Percentiles rank a stretch among this genome's conserved stretches.
These are phyloP conservation scores for Euphrasia arctica DNA, from an alignment of 305 asterid genomes.

Conservation along the genomic window DNA sequence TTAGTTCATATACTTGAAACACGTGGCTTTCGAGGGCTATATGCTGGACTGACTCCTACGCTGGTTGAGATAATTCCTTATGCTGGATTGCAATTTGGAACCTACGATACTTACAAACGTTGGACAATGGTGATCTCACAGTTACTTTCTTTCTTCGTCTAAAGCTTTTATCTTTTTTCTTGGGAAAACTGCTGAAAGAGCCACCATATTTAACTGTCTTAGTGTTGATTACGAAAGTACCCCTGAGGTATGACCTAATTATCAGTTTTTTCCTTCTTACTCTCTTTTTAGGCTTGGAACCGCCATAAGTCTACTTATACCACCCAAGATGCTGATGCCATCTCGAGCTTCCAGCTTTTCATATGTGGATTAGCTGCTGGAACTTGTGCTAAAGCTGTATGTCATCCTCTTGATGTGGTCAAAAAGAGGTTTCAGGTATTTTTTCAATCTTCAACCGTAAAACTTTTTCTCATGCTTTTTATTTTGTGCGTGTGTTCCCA, in stretches of 20 bases:
- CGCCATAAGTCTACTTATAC: constrained; percentile 35
- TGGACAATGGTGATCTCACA: constrained; percentile 60
- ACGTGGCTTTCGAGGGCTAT: constrained; percentile 78
- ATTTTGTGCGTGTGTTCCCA: too few species aligned
- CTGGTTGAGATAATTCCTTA: constrained; percentile 82
- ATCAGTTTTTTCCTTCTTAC: neutral
- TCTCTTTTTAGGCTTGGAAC: constrained; percentile 63
- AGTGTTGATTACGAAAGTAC: too few species aligned
- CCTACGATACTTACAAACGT: constrained; percentile 91
- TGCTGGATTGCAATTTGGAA: constrained; percentile 93
- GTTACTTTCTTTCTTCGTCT: constrained; percentile 8
- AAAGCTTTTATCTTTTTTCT: neutral
- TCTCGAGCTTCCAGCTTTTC: constrained; percentile 83
- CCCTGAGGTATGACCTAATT: too few species aligned
- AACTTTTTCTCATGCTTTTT: neutral
- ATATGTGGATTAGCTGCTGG: constrained; percentile 88
- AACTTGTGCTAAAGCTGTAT: constrained; percentile 74
- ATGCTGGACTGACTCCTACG: constrained; percentile 88
- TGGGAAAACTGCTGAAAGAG: too few species aligned
- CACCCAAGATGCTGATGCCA: constrained; percentile 26
- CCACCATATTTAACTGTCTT: too few species aligned
- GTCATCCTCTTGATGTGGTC: constrained; percentile 96
- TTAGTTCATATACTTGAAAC: constrained; percentile 45
- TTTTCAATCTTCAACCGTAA: neutral
- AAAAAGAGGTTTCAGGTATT: constrained; percentile 95